phyloP scores from a whole-genome alignment of 352 stramenopile species.

The Globisporangium irregulare region DNA sequence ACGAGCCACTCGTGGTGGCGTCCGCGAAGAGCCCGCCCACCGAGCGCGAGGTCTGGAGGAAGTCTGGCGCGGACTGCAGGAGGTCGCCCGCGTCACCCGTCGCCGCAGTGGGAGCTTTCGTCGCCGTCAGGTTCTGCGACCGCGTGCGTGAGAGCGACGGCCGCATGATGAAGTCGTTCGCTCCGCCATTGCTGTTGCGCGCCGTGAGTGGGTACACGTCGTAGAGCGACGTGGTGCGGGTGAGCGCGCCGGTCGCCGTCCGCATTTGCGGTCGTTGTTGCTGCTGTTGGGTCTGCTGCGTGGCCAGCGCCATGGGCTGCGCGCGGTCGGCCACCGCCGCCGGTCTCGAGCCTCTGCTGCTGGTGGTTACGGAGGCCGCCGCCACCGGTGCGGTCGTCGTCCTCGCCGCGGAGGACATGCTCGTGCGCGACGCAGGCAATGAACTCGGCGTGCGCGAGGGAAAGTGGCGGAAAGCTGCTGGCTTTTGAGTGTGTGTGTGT shows the following conservation, averaged over 20 bases:
- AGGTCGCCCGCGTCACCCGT: conserved; percentile 14
- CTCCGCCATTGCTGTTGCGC: conserved; percentile 11
- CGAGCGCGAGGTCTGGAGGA: conserved; percentile 20
- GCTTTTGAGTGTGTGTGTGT: neutral
- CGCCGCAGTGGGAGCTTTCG: neutral
- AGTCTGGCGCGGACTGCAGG: conserved; percentile 13
- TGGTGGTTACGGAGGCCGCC: neutral
- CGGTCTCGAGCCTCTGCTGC: neutral
- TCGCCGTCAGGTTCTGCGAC: conserved; percentile 14
- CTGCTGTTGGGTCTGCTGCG: neutral
- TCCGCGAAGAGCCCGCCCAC: conserved; percentile 1
- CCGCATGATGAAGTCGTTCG: conserved; percentile 6
- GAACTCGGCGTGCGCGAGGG: neutral
- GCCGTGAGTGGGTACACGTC: conserved; percentile 63
- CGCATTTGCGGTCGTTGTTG: neutral
- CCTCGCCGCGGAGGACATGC: conserved; percentile 7
- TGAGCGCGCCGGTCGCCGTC: neutral
- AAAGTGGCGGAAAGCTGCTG: neutral
- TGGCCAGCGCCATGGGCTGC: conserved; percentile 6
- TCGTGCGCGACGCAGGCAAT: conserved; percentile 8
- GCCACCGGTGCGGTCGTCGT: neutral
- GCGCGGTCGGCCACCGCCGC: neutral
- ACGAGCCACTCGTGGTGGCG: conserved; percentile 1
- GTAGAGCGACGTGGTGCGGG: conserved; percentile 41
- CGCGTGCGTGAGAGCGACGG: conserved; percentile 32